These are phyloP conservation scores for Tuber magnatum DNA, from an alignment of 495 filamentous ascomycete species.

Conservation along the genomic window DNA sequence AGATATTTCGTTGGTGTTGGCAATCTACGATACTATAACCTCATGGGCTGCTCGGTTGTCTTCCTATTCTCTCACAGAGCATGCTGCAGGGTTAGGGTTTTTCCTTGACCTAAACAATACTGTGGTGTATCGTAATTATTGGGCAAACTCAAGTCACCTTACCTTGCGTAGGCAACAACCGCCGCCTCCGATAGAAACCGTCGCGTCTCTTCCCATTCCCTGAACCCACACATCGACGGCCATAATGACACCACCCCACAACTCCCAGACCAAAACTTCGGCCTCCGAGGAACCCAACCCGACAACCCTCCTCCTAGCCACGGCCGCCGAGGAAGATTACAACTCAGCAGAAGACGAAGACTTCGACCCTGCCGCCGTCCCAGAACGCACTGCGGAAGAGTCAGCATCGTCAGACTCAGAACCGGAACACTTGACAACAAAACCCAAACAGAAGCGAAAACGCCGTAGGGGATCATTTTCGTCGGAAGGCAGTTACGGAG, in stretches of 20 bases:
- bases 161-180: neutral
- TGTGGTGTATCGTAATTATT: neutral
- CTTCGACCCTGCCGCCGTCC: slow-evolving; percentile 57
- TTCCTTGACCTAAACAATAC: neutral
- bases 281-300: neutral
- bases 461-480: slow-evolving; percentile 10
- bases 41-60: neutral
- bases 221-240: neutral
- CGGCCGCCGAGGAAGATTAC: slow-evolving; percentile 47
- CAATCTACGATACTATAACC: neutral
- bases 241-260: slow-evolving; percentile 1
- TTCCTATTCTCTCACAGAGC: neutral
- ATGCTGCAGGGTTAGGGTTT: neutral
- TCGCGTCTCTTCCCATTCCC: neutral
- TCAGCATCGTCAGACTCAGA: slow-evolving; percentile 44
- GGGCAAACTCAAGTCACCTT: neutral
- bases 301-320: slow-evolving; percentile 9
- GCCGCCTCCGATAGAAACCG: neutral
- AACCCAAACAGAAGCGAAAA: slow-evolving; percentile 20
- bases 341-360: slow-evolving; percentile 68
- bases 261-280: neutral
- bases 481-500: slow-evolving; percentile 11
- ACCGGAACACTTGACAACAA: slow-evolving; percentile 44
- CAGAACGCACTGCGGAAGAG: slow-evolving; percentile 42
- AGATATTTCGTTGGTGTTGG: neutral